phyloP scores from a whole-genome alignment of 2,329 filamentous ascomycete species.

The Ophiosphaerella narmari region DNA sequence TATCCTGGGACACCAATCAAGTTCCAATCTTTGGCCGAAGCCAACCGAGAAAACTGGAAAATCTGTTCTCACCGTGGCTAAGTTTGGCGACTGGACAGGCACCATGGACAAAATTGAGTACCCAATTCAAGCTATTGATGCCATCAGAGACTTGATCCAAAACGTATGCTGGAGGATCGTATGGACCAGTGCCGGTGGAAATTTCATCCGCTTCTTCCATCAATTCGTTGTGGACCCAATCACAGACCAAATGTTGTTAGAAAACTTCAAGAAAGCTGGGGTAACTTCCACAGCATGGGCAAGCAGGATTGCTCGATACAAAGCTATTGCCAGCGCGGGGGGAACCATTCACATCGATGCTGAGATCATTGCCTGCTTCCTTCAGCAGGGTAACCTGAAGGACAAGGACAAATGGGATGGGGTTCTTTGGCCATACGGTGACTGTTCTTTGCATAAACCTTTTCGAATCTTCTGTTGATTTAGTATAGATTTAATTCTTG shows the following conservation, averaged over 20 bases:
- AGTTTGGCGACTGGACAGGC: neutral
- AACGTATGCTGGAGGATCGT: neutral
- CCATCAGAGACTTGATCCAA: neutral
- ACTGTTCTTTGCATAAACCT: neutral
- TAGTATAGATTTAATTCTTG: neutral
- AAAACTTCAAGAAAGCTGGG: too few relatives aligned
- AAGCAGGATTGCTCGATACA: too few relatives aligned
- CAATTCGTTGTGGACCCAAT: too few relatives aligned
- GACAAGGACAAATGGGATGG: neutral
- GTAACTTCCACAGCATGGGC: too few relatives aligned
- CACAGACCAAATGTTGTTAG: too few relatives aligned
- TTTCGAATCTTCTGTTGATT: neutral
- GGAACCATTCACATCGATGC: too few relatives aligned
- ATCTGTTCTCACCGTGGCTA: neutral
- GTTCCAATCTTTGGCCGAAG: neutral
- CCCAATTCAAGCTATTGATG: neutral
- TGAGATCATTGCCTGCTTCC: too few relatives aligned
- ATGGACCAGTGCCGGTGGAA: too few relatives aligned
- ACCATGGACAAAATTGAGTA: neutral
- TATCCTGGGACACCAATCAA: neutral
- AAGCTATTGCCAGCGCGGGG: too few relatives aligned
- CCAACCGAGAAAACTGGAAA: neutral
- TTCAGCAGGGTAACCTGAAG: too few relatives aligned
- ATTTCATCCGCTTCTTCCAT: too few relatives aligned
- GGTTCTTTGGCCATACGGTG: neutral